A percentile compares a stretch with the other conserved stretches of the same genome.
Evolutionary conservation across 208 protist species (phyloP).

Genomic region (Trypanosoma congolense): DNA sequence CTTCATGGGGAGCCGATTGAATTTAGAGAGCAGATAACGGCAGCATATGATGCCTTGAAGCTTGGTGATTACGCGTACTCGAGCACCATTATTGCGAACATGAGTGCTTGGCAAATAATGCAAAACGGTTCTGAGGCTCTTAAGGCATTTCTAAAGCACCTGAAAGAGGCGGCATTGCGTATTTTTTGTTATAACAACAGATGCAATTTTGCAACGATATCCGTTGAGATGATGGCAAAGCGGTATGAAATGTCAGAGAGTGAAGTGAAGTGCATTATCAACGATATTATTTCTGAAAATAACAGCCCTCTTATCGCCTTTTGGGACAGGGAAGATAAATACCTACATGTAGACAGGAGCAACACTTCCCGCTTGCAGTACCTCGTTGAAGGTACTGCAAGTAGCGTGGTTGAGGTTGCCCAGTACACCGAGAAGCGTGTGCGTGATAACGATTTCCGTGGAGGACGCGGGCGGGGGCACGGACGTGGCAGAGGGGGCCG

Average conservation of each 20-base stretch:
- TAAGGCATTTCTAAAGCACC: conserved; percentile 36
- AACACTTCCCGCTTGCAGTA: conserved; percentile 82
- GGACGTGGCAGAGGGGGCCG: neutral
- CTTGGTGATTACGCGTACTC: conserved; percentile 59
- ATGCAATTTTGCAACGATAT: conserved; percentile 73
- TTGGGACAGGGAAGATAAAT: conserved; percentile 83
- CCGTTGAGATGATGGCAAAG: conserved; percentile 62
- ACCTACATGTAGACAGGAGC: conserved; percentile 73
- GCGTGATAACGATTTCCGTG: conserved; percentile 32
- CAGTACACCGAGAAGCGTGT: conserved; percentile 60
- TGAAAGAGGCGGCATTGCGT: conserved; percentile 72
- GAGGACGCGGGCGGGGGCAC: conserved; percentile 11
- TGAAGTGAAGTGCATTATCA: conserved; percentile 59
- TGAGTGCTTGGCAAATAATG: conserved; percentile 59
- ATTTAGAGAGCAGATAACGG: conserved; percentile 57
- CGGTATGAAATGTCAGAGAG: conserved; percentile 71
- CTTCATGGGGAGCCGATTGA: conserved; percentile 57
- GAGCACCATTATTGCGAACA: conserved; percentile 53
- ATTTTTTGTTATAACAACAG: conserved; percentile 79
- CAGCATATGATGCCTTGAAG: conserved; percentile 66
- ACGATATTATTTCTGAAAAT: conserved; percentile 67
- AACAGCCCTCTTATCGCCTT: conserved; percentile 67
- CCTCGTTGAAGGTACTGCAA: conserved; percentile 60
- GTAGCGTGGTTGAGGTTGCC: conserved; percentile 54
- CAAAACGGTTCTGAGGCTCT: conserved; percentile 43